Base-by-base conservation (phyloP, 371 early-diverging fungal species). In the Nematocida minor region DNA sequence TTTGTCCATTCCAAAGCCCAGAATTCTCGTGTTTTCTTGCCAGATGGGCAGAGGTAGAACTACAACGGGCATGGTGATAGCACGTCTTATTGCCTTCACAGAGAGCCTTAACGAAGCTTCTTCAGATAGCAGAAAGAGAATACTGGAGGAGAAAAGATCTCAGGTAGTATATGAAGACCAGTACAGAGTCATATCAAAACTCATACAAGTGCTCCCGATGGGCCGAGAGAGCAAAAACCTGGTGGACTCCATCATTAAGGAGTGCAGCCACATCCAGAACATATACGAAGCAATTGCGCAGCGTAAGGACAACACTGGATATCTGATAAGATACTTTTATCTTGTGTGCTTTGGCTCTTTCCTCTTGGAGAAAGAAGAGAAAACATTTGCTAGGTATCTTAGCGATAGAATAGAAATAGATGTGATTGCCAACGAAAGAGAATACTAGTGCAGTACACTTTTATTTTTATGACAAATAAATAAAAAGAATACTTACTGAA, bases 41-140 rank as follows among this genome's bases (percentile, higher is more conserved):
- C 91, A 91, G 71, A 91, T 91, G 91, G 91, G 91, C 4, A 90
- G 90, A 32, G 91, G 91, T 4, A 85, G 91, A 18, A 91, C 91
- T 1, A 91, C 90, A 0, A 90, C 90, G 4, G 90, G 89, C 4
- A 89, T 89, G 87, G 86, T 90, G 32, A 88, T 87, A 7, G 87
- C 90, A 0, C 34, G 66, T 20, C 51, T 79, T 29, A 67, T 79
- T 29, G 1, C 83, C 81, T 69, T 66, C 29, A 42, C 54, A n/a
- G 34, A 67, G 82, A 9, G 27, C 60, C 16, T 66, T 9, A 40
- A 55, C 38, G 29, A 14, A 20, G 38, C 87, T 82, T 85, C 83
- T 83, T n/a, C 46, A 84, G 31, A 82, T 81, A 18, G 84, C 85
- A 22, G 84, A 85, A 55, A 82, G 83, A 80, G 66, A 80, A 0